Evolutionary conservation across 768 basidiomycete species (phyloP).

Genomic region (Coprinellus micaceus): DNA sequence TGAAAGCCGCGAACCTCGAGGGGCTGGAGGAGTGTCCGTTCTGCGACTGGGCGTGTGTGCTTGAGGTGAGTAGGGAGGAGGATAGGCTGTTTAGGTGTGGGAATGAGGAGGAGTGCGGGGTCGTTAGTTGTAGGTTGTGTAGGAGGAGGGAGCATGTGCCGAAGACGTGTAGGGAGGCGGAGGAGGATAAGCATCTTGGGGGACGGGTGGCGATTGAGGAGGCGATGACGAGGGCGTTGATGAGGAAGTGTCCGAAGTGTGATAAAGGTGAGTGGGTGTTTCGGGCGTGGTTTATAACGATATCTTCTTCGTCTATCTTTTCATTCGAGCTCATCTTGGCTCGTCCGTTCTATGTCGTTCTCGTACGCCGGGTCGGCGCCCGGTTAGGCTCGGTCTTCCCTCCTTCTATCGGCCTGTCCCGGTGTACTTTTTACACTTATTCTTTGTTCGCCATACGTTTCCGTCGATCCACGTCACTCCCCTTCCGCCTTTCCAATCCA

Average conservation of each 20-base stretch:
- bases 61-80: conserved; percentile 50
- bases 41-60: conserved; percentile 81
- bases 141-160: conserved; percentile 83
- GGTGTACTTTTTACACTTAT: conserved; percentile 20
- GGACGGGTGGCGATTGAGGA: conserved; percentile 81
- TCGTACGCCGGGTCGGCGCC: too few relatives aligned
- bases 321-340: conserved; percentile 11
- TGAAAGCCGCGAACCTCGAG: conserved; percentile 73
- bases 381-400: too few relatives aligned
- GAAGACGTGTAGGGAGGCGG: conserved; percentile 76
- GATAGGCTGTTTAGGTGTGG: conserved; percentile 61
- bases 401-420: too few relatives aligned
- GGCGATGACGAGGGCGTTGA: conserved; percentile 86
- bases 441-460: neutral
- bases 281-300: neutral
- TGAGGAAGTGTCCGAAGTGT: conserved; percentile 88
- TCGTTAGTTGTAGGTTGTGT: conserved; percentile 76
- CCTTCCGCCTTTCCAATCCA: neutral
- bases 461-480: neutral
- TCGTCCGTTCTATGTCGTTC: too few relatives aligned
- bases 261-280: conserved; percentile 51
- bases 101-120: conserved; percentile 65
- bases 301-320: too few relatives aligned
- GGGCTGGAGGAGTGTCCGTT: conserved; percentile 87
- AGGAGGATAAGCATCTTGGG: conserved; percentile 71